Conservation (phyloP, 345 rosid species). For the Theobroma cacao region DNA sequence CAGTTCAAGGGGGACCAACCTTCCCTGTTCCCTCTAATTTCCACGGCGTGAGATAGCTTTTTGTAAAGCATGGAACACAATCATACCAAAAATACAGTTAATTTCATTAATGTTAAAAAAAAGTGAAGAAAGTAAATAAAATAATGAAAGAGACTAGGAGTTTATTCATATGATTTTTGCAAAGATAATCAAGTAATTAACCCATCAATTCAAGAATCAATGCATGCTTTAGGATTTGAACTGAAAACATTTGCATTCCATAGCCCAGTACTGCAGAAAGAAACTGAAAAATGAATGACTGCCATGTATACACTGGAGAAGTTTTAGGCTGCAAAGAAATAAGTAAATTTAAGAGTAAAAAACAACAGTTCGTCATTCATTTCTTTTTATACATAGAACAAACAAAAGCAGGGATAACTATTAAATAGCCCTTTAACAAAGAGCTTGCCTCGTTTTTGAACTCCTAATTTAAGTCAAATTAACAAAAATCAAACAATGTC, state of each 20-base stretch:
- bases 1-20: not conserved
- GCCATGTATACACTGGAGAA: not conserved
- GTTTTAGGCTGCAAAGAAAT: not conserved
- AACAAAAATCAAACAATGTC: not conserved
- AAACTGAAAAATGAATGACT: not conserved
- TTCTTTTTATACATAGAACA: not conserved
- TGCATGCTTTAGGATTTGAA: not conserved
- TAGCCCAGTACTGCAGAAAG: not conserved
- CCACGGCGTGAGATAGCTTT: not conserved
- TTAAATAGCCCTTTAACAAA: not conserved
- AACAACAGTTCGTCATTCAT: not conserved
- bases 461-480: not conserved
- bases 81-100: not conserved
- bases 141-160: not conserved
- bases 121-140: not conserved
- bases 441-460: not conserved
- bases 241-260: not conserved
- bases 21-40: not conserved
- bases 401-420: not conserved
- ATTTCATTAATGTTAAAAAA: not conserved
- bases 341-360: not conserved
- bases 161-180: not conserved
- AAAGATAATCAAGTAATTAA: not conserved
- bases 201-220: not conserved
- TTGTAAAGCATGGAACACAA: not conserved